These are phyloP conservation scores for Echites panduratus DNA, from an alignment of 257 asterid genomes.

Conservation along the genomic window DNA sequence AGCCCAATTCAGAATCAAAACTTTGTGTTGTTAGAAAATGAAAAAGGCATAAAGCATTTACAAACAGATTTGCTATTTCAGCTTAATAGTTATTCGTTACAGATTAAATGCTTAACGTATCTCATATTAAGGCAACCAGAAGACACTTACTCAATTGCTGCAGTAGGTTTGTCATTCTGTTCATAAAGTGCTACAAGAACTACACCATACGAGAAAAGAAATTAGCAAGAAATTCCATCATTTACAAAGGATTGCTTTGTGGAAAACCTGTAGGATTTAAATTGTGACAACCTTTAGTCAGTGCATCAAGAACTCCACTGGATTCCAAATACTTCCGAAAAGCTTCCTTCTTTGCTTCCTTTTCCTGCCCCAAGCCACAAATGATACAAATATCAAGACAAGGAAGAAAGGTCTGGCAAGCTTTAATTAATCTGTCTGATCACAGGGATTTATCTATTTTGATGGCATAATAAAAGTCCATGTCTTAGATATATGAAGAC, in stretches of 20 bases:
- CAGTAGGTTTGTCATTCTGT: constrained; percentile 89
- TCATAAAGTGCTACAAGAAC: constrained; percentile 89
- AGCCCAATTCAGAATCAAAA: not conserved
- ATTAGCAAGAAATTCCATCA: not conserved
- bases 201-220: constrained; percentile 22
- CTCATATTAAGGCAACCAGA: not conserved
- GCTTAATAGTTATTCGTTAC: not conserved
- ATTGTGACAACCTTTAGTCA: constrained; percentile 61
- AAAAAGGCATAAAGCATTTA: not conserved
- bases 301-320: constrained; percentile 83
- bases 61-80: not conserved
- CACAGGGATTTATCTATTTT: not conserved
- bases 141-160: constrained; percentile 77
- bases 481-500: not conserved
- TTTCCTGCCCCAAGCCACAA: constrained; percentile 46
- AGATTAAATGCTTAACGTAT: not conserved
- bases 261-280: constrained; percentile 10
- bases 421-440: not conserved
- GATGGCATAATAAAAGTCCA: not conserved
- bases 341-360: constrained; percentile 94
- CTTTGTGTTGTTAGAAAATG: not conserved
- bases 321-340: constrained; percentile 87
- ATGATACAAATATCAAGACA: not conserved
- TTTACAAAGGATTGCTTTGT: not conserved
- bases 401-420: not conserved